A percentile compares a stretch with the other conserved stretches of the same genome.
Evolutionary conservation across 176 grass and related monocot genomes (phyloP).

Genomic region (Echinochloa phyllopogon): DNA sequence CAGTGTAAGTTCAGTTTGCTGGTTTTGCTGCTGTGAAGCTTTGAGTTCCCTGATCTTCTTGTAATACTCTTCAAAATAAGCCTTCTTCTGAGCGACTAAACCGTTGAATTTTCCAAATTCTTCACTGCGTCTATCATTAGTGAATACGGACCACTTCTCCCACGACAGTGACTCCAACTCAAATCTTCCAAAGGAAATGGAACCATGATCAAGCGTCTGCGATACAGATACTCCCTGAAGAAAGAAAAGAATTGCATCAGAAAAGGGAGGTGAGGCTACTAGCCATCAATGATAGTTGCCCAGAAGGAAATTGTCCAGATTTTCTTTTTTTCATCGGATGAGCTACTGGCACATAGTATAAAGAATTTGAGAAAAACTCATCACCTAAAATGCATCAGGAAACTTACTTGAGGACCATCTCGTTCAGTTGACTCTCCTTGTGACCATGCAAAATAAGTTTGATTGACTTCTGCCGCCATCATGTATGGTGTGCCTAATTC

Average conservation of each 20-base stretch:
- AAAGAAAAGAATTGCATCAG: slow-evolving; percentile 32
- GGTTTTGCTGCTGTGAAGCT: slow-evolving; percentile 76
- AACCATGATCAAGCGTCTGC: slow-evolving; percentile 91
- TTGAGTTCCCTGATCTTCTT: slow-evolving; percentile 88
- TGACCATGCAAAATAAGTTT: slow-evolving; percentile 84
- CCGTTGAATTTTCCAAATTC: slow-evolving; percentile 98
- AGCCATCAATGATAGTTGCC: neutral
- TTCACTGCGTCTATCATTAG: slow-evolving; percentile 86
- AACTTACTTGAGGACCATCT: slow-evolving; percentile 73
- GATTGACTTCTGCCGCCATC: slow-evolving; percentile 78
- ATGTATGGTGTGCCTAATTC: slow-evolving; percentile 29
- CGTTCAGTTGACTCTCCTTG: slow-evolving; percentile 72
- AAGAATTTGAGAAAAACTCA: neutral
- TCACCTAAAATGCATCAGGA: neutral
- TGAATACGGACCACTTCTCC: slow-evolving; percentile 97
- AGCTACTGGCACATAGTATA: neutral
- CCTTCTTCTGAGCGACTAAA: slow-evolving; percentile 94
- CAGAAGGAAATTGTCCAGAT: neutral
- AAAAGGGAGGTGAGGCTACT: slow-evolving; percentile 33
- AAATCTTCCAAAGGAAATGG: slow-evolving; percentile 96
- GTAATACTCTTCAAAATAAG: slow-evolving; percentile 98
- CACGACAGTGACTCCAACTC: slow-evolving; percentile 86
- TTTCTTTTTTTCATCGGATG: neutral
- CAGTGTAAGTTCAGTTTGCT: slow-evolving; percentile 84
- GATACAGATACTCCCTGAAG: slow-evolving; percentile 75